Evolutionary conservation across 345 rosid species (phyloP), one percentile per base, ranked within the genome.

Genomic region (Camelina laxa): DNA sequence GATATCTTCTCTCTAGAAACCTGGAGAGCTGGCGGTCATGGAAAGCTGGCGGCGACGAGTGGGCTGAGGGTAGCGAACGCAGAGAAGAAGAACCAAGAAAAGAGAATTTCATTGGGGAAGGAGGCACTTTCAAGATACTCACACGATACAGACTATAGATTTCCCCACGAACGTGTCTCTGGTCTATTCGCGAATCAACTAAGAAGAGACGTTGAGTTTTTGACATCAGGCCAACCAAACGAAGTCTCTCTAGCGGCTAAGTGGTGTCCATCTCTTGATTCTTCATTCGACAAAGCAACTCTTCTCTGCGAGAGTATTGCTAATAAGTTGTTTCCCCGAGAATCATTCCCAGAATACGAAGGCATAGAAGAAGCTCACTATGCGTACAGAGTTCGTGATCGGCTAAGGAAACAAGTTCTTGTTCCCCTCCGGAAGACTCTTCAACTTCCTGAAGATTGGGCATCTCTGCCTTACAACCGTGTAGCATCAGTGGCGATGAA

Each of bases 401-500:
- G 51, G 20, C 20, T 47, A 47, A 2, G 51, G 20, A 47, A 47
- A 47, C 19, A 47, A 47, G 51, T 47, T 16, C 51, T 47, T n/a
- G 51, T 47, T 47, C 51, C 51, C 7, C 51, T 47, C 1, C 1
- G 51, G 20, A 47, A 47, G 4, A 47, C 51, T 47, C 51, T 47
- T 9, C 20, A 47, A 47, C 51, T 47, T 10, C 51, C 51, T 15
- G 51, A 47, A 16, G 20, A 16, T 0, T 47, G 51, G 51, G 10
- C 0, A 2, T 47, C 51, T n/a, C 20, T 47, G 0, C 51, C 51
- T 0, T 47, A 47, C 20, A 47, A 47, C 20, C 72, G 87, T 6
- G 87, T 90, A 1, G 81, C 91, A 2, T 86, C 92, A 0, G 86
- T 85, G 10, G 91, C 96, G 1, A 86, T 87, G 92, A 84, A 75